Conservation (phyloP, 1,284 basidiomycete genomes). For the Anthracocystis walkeri region DNA sequence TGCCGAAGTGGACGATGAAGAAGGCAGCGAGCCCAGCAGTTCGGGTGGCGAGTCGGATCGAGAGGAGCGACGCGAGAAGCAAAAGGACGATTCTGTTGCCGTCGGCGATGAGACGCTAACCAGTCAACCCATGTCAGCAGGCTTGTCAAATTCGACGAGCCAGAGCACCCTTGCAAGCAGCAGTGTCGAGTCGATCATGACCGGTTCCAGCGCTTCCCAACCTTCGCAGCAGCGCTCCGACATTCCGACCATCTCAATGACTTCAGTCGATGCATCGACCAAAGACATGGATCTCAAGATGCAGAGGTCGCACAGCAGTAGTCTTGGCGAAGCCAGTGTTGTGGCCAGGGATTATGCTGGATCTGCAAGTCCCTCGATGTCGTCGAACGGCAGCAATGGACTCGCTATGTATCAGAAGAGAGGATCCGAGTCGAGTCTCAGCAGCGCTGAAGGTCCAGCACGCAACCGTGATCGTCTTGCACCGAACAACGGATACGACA, state of each 20-base stretch:
- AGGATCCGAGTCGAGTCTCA: slow-evolving; percentile 39
- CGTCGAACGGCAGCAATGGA: slow-evolving; percentile 15
- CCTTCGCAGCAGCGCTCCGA: slow-evolving; percentile 28
- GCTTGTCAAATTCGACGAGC: slow-evolving; percentile 22
- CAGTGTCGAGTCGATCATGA: slow-evolving; percentile 37
- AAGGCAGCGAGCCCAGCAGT: slow-evolving; percentile 70
- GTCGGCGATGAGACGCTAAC: slow-evolving; percentile 23
- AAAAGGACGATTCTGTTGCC: not conserved
- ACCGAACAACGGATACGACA: slow-evolving; percentile 40
- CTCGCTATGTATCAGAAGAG: slow-evolving; percentile 16
- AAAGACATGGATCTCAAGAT: slow-evolving; percentile 8
- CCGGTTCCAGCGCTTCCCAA: slow-evolving; percentile 33
- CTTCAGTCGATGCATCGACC: slow-evolving; percentile 24
- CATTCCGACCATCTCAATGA: slow-evolving; percentile 50
- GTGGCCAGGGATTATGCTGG: slow-evolving; percentile 29
- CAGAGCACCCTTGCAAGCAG: slow-evolving; percentile 36
- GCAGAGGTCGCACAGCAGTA: slow-evolving; percentile 10
- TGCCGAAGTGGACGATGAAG: slow-evolving; percentile 55
- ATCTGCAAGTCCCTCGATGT: not conserved
- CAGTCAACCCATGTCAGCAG: slow-evolving; percentile 2
- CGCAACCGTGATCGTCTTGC: slow-evolving; percentile 11
- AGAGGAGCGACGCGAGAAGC: slow-evolving; percentile 4
- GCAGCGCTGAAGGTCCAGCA: slow-evolving; percentile 28
- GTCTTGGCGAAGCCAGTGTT: slow-evolving; percentile 5
- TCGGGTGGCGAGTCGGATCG: slow-evolving; percentile 47